A percentile compares a stretch with the other conserved stretches of the same genome.
These are phyloP conservation scores for Botryotinia convoluta DNA, from an alignment of 2,329 filamentous ascomycete genomes.

Conservation along the genomic window DNA sequence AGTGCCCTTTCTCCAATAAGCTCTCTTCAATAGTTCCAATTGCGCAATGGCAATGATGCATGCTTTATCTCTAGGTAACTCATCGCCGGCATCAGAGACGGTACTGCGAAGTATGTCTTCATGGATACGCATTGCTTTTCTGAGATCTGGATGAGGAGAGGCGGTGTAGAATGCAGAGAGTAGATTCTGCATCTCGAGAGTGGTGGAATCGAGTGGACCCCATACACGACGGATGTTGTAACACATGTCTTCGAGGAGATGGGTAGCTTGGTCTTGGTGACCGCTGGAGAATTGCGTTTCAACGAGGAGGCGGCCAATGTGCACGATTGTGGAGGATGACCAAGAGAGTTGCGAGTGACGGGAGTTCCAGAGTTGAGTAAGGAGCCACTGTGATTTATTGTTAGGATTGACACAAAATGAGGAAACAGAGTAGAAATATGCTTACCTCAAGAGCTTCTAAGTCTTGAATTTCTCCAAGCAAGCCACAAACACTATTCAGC, in stretches of 20 bases:
- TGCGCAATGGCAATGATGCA: constrained; percentile 36
- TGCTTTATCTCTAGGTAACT: constrained; percentile 31
- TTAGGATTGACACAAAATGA: neutral
- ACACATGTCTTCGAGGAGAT: constrained; percentile 31
- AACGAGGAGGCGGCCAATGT: constrained; percentile 29
- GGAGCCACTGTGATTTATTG: constrained; percentile 18
- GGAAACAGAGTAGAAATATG: neutral
- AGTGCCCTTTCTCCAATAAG: constrained; percentile 43
- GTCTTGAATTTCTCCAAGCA: constrained; percentile 49
- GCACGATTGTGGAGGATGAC: constrained; percentile 26
- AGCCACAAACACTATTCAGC: constrained; percentile 45
- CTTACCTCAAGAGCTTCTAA: constrained; percentile 45
- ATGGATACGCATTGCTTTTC: constrained; percentile 28
- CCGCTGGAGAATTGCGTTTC: constrained; percentile 28
- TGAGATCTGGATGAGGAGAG: constrained; percentile 22
- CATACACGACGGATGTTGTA: constrained; percentile 33
- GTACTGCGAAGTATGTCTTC: constrained; percentile 30
- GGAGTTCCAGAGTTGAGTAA: constrained; percentile 30
- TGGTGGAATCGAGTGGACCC: constrained; percentile 29
- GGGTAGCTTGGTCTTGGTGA: constrained; percentile 23
- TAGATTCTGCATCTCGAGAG: constrained; percentile 28
- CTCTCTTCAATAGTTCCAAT: constrained; percentile 40
- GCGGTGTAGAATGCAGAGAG: constrained; percentile 30
- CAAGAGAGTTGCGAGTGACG: constrained; percentile 26
- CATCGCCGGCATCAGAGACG: constrained; percentile 33